Evolutionary conservation across 768 basidiomycete species (phyloP), one percentile per base, ranked within the genome.

Genomic region (Podaxis rugospora): DNA sequence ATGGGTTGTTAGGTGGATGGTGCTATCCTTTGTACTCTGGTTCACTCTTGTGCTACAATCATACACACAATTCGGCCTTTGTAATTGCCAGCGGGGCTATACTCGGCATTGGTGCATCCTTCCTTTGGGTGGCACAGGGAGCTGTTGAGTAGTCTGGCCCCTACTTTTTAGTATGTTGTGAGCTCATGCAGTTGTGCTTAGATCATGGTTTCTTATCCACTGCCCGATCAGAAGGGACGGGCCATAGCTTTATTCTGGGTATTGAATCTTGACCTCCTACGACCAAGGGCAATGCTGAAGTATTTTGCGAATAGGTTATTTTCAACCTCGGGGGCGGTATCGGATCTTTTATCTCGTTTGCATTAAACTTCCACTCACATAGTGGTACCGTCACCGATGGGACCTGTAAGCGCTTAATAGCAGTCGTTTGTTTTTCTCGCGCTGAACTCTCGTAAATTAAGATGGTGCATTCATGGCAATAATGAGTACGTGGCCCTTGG

Each of bases 201-300:
- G 70, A 70, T 71, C 51, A 70, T 71, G 70, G 68, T 71, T 16
- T 70, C 70, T 1, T 71, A 71, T 57, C 68, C 70, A n/a, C 60
- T 69, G 16, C 65, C 70, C 23, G 70, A 71, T 51, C 66, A 69
- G 47, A 70, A 69, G 46, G 70, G 70, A 10, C 63, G 66, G 14
- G 67, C 70, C 2, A 71, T 71, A 37, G 70, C 66, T 6, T 47
- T 68, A 7, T 71, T 71, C 60, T 71, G 70, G 70, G 70, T 67
- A 42, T 10, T 37, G 39, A 27, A 46, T 37, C 11, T 37, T 16
- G 1, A 21, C 11, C 13, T 11, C 6, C 44, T 3, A 44, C 44
- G 6, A n/a, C 5, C 18, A 21, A 4, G n/a, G 39, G 27, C 10
- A 27, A 28, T 27, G 3, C 4, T 32, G 16, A 46, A 44, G 0